phyloP scores from a whole-genome alignment of 2,329 filamentous ascomycete species.

The Fusarium dimerum region DNA sequence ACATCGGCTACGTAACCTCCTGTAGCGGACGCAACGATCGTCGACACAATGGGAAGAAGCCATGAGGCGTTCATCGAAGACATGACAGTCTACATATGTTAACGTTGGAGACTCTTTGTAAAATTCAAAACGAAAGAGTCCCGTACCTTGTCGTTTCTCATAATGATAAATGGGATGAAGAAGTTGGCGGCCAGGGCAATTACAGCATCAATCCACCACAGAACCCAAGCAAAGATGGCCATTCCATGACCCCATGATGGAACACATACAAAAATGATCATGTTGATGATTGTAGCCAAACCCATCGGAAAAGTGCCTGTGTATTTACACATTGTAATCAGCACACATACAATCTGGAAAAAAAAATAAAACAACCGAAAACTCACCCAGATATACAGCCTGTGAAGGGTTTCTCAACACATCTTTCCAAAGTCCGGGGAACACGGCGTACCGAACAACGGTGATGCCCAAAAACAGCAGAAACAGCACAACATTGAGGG shows the following conservation, averaged over 20 bases:
- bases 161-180: slow-evolving; percentile 51
- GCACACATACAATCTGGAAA: too few species aligned
- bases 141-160: slow-evolving; percentile 31
- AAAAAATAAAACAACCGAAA: background rate
- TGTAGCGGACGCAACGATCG: slow-evolving; percentile 60
- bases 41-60: slow-evolving; percentile 62
- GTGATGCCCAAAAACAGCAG: slow-evolving; percentile 50
- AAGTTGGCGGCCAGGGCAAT: slow-evolving; percentile 48
- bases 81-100: slow-evolving; percentile 16
- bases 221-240: slow-evolving; percentile 49
- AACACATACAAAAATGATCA: slow-evolving; percentile 57
- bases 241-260: slow-evolving; percentile 58
- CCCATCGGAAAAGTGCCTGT: slow-evolving; percentile 65
- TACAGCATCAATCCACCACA: slow-evolving; percentile 55
- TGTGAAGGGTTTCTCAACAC: slow-evolving; percentile 65
- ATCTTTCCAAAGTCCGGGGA: slow-evolving; percentile 59
- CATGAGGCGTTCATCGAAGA: slow-evolving; percentile 57
- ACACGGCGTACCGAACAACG: slow-evolving; percentile 57
- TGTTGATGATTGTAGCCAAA: slow-evolving; percentile 62
- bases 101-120: slow-evolving; percentile 35
- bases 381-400: slow-evolving; percentile 35
- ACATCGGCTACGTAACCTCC: slow-evolving; percentile 59
- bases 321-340: slow-evolving; percentile 44
- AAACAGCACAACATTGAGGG: slow-evolving; percentile 58
- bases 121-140: slow-evolving; percentile 13